Conservation (phyloP, 1,284 basidiomycete species). For the Cutaneotrichosporon sp. region DNA sequence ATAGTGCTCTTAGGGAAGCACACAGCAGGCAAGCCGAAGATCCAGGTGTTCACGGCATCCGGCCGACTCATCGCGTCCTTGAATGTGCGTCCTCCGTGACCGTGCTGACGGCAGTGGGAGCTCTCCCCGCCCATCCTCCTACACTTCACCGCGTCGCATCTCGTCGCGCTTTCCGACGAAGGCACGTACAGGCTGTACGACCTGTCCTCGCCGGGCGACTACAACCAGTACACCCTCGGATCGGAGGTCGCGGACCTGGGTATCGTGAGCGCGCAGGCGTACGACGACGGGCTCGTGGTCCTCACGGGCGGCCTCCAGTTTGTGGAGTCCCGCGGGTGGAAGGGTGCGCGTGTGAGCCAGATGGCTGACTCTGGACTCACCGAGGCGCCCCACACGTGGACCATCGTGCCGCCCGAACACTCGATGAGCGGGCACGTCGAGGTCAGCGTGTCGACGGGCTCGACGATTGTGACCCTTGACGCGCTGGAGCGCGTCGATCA, state of each 20-base stretch:
- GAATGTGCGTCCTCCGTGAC: conserved; percentile 28
- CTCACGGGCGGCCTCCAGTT: conserved; percentile 73
- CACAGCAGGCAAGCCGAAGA: conserved; percentile 65
- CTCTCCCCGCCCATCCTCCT: conserved; percentile 42
- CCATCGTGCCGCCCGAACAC: conserved; percentile 78
- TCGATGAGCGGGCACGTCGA: conserved; percentile 83
- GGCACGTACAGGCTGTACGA: conserved; percentile 88
- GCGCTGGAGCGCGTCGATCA: conserved; percentile 80
- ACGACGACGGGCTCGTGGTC: conserved; percentile 82
- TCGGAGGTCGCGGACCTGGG: conserved; percentile 80
- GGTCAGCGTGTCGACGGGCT: conserved; percentile 73
- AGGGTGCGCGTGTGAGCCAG: conserved; percentile 65
- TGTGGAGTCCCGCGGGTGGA: conserved; percentile 82
- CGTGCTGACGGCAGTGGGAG: conserved; percentile 41
- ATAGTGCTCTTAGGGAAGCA: conserved; percentile 71
- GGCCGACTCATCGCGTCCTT: conserved; percentile 55
- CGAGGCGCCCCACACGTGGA: conserved; percentile 77
- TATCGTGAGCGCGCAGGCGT: conserved; percentile 77
- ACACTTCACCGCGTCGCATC: conserved; percentile 59
- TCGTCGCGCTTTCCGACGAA: conserved; percentile 86
- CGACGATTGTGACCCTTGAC: conserved; percentile 74
- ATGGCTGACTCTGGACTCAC: conserved; percentile 67
- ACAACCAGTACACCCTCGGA: conserved; percentile 80
- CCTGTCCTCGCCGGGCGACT: conserved; percentile 69
- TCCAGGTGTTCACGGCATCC: conserved; percentile 57